These are phyloP conservation scores for Diplocarpon mali DNA, from an alignment of 2,329 filamentous ascomycete genomes.

Conservation along the genomic window DNA sequence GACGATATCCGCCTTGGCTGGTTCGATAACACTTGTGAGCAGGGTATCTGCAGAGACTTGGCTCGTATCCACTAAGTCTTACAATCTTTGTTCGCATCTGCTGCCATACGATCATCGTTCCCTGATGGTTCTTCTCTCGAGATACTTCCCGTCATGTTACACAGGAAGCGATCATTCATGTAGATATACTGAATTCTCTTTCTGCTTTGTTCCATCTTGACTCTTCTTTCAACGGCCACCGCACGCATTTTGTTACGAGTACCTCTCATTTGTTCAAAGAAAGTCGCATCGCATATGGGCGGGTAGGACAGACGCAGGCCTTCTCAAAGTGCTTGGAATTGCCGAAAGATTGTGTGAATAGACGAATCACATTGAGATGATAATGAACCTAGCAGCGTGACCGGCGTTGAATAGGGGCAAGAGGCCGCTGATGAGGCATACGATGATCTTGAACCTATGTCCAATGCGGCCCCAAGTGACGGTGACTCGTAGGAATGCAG, in stretches of 20 bases:
- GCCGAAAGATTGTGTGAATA: no score
- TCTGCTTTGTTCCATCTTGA: not conserved
- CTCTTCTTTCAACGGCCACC: not conserved
- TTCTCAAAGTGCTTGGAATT: no score
- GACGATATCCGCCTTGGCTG: slow-evolving; percentile 35
- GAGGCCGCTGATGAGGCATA: no score
- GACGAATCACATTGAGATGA: no score
- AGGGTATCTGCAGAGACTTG: slow-evolving; percentile 29
- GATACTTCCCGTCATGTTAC: not conserved
- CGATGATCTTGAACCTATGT: no score
- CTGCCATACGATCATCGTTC: not conserved
- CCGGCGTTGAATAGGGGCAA: no score
- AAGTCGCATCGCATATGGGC: no score
- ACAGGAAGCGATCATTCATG: not conserved
- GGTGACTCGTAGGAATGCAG: no score
- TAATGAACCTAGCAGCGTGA: no score
- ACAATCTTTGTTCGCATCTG: not conserved
- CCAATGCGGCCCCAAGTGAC: no score
- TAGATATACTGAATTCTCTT: not conserved
- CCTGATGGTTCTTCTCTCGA: not conserved
- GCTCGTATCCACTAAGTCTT: slow-evolving; percentile 12
- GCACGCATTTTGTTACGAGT: slow-evolving; percentile 3
- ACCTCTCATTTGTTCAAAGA: slow-evolving; percentile 1
- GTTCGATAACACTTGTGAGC: slow-evolving; percentile 32
- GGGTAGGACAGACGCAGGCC: no score